A percentile compares a stretch with the other conserved stretches of the same genome.
Evolutionary conservation across 1,284 basidiomycete species (phyloP).

Genomic region (Fereydounia khargensis): DNA sequence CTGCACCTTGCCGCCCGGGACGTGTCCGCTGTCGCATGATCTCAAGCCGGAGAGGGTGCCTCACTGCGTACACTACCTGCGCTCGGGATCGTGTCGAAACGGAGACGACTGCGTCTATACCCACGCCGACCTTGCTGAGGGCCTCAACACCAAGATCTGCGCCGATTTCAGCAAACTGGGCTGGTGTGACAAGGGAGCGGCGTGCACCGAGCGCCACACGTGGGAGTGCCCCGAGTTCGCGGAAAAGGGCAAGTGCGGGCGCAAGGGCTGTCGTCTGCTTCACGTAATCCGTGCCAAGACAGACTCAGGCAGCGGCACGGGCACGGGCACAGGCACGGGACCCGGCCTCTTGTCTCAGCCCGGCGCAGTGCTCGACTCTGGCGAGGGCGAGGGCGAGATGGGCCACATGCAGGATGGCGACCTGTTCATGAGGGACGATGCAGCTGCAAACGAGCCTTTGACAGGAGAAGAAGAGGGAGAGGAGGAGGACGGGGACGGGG

Average conservation of each 20-base stretch:
- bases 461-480: constrained; percentile 1
- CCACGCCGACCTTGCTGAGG: constrained; percentile 24
- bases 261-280: constrained; percentile 37
- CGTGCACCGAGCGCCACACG: constrained; percentile 43
- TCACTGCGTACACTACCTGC: constrained; percentile 51
- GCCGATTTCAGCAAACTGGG: constrained; percentile 41
- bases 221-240: constrained; percentile 53
- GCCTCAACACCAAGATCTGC: constrained; percentile 28
- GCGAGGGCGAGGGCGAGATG: constrained; percentile 1
- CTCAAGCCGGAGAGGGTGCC: constrained; percentile 38
- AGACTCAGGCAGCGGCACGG: neutral
- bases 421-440: constrained; percentile 44
- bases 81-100: constrained; percentile 39
- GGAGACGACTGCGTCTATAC: constrained; percentile 45
- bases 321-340: too few relatives aligned
- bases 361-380: constrained; percentile 6
- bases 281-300: constrained; percentile 35
- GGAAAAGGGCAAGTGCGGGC: constrained; percentile 37
- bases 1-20: constrained; percentile 38
- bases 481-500: constrained; percentile 1
- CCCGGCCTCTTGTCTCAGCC: neutral
- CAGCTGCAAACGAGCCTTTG: constrained; percentile 13
- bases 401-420: constrained; percentile 16
- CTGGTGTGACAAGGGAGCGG: constrained; percentile 46
- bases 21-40: constrained; percentile 48